Conservation (phyloP, 257 asterid genomes). For the Fraxinus americana region DNA sequence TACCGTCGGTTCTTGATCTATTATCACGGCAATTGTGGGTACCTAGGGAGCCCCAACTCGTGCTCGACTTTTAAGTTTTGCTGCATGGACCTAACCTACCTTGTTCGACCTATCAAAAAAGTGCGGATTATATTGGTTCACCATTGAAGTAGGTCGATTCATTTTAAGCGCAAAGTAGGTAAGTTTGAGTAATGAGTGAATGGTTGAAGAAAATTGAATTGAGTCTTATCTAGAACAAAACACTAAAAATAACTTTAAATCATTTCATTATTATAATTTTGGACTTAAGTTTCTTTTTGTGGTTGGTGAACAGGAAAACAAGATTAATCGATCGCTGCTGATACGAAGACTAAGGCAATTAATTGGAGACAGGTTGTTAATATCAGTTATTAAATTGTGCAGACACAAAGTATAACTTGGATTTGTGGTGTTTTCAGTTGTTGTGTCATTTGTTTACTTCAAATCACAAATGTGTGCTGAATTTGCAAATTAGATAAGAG, state of each 20-base stretch:
- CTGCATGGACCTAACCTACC: background rate
- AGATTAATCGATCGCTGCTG: conserved; percentile 29
- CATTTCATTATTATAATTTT: background rate
- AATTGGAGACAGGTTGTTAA: conserved; percentile 42
- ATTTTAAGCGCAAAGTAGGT: no score
- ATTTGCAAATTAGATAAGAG: no score
- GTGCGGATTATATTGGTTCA: no score
- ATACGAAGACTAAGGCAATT: conserved; percentile 32
- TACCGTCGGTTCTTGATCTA: no score
- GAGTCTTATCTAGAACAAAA: no score
- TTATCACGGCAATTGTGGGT: no score
- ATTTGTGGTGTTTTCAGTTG: background rate
- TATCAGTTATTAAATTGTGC: conserved; percentile 34
- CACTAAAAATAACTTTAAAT: no score
- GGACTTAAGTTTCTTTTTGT: background rate
- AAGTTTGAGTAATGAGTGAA: no score
- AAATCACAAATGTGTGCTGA: background rate
- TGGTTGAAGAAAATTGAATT: no score
- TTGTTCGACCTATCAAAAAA: no score
- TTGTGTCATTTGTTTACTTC: background rate
- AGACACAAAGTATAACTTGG: conserved; percentile 23
- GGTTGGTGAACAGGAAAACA: conserved; percentile 36
- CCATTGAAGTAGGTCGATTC: no score
- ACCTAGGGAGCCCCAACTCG: no score
- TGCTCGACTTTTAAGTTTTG: background rate